Conservation (phyloP, 1,284 basidiomycete genomes). For the Puccinia triticina region DNA sequence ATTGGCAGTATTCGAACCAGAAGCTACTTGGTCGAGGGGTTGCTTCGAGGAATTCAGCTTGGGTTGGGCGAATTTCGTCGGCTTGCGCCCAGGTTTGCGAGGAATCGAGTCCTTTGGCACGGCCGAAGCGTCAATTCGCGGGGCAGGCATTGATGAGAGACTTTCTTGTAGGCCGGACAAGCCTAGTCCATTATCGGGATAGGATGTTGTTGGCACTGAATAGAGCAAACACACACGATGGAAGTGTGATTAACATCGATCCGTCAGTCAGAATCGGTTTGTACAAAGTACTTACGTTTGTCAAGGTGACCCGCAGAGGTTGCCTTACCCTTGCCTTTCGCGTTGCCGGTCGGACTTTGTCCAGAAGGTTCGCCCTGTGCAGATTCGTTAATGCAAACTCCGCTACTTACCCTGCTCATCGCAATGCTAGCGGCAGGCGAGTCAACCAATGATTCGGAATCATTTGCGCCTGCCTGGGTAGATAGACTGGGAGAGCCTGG, state of each 20-base stretch:
- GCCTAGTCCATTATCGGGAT: conserved; percentile 34
- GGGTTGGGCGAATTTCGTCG: conserved; percentile 34
- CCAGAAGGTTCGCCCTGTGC: background rate
- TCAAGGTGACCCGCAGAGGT: conserved; percentile 1
- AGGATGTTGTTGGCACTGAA: conserved; percentile 1
- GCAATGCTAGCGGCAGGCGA: conserved; percentile 31
- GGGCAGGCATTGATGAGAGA: background rate
- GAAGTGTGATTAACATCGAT: background rate
- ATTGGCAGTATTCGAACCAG: background rate
- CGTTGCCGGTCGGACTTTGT: conserved; percentile 10
- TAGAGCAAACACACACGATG: background rate
- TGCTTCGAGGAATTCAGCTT: conserved; percentile 18
- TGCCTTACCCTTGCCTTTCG: conserved; percentile 13
- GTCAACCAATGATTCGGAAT: conserved; percentile 11
- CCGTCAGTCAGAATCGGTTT: background rate
- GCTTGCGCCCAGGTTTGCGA: conserved; percentile 46
- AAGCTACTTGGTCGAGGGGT: conserved; percentile 13
- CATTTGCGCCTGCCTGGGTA: background rate
- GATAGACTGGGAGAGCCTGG: conserved; percentile 3
- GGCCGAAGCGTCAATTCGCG: conserved; percentile 11
- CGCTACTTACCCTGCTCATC: conserved; percentile 47
- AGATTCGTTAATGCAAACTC: conserved; percentile 22
- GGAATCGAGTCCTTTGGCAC: conserved; percentile 16
- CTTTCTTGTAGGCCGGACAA: conserved; percentile 46
- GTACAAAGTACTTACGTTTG: background rate